Percentiles rank a stretch among this genome's conserved stretches.
phyloP scores from a whole-genome alignment of 495 filamentous ascomycete genomes.

The Aspergillus baeticus region DNA sequence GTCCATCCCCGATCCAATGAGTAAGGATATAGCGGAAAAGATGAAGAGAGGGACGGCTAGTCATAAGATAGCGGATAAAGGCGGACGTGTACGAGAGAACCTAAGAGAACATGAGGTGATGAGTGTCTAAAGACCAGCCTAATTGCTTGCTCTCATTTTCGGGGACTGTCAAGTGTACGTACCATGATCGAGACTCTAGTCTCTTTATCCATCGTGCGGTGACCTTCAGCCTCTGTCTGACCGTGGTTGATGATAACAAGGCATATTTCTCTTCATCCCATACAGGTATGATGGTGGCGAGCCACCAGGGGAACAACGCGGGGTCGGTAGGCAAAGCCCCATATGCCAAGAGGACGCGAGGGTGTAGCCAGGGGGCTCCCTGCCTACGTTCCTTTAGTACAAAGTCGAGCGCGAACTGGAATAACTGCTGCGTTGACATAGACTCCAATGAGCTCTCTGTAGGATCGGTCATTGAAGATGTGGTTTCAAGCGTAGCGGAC shows the following conservation, averaged over 20 bases:
- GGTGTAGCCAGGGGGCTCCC: slow-evolving; percentile 71
- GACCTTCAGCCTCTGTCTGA: slow-evolving; percentile 78
- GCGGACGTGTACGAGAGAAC: slow-evolving; percentile 32
- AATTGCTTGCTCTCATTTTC: background rate
- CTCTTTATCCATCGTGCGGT: slow-evolving; percentile 71
- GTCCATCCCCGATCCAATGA: slow-evolving; percentile 24
- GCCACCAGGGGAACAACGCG: slow-evolving; percentile 84
- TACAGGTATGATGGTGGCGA: slow-evolving; percentile 77
- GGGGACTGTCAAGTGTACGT: slow-evolving; percentile 34
- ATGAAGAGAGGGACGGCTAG: slow-evolving; percentile 49
- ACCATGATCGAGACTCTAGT: slow-evolving; percentile 72
- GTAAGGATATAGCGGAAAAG: slow-evolving; percentile 32
- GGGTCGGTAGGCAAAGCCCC: slow-evolving; percentile 75
- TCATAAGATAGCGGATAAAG: slow-evolving; percentile 45
- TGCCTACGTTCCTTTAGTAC: slow-evolving; percentile 61
- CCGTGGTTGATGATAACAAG: slow-evolving; percentile 67
- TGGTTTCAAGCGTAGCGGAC: slow-evolving; percentile 14
- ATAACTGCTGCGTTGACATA: slow-evolving; percentile 67
- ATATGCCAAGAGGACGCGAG: slow-evolving; percentile 68
- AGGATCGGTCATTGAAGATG: slow-evolving; percentile 18
- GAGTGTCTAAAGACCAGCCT: slow-evolving; percentile 14
- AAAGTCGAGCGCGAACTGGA: slow-evolving; percentile 63
- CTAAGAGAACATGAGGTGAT: slow-evolving; percentile 17
- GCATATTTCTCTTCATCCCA: slow-evolving; percentile 76
- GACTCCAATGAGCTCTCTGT: slow-evolving; percentile 46